phyloP scores from a whole-genome alignment of 345 rosid genomes.

The Boechera stricta region DNA sequence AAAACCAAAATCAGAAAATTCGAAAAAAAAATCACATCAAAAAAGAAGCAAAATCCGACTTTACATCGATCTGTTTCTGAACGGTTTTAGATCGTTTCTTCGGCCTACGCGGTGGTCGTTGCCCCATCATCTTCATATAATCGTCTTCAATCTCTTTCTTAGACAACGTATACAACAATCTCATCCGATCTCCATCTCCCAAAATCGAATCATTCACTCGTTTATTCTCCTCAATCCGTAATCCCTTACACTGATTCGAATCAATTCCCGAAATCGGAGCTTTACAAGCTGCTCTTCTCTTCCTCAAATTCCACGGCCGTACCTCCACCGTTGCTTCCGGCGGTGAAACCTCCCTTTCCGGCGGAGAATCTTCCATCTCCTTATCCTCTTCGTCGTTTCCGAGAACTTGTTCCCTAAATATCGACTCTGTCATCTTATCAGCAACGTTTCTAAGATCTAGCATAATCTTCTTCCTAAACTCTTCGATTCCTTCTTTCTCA shows the following conservation, averaged over 20 bases:
- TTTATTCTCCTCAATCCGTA: constrained; percentile 41
- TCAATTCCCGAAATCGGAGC: constrained; percentile 46
- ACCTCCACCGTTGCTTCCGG: constrained; percentile 46
- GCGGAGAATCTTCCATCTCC: background rate
- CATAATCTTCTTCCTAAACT: constrained; percentile 57
- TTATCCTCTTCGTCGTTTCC: constrained; percentile 10
- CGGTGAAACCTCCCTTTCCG: constrained; percentile 40
- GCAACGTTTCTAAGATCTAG: constrained; percentile 55
- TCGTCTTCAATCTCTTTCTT: constrained; percentile 83
- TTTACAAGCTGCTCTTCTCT: constrained; percentile 67
- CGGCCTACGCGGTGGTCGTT: constrained; percentile 67
- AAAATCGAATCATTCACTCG: constrained; percentile 42
- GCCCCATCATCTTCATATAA: constrained; percentile 55
- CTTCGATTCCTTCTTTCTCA: constrained; percentile 58
- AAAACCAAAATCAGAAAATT: background rate
- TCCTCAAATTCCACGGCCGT: constrained; percentile 85
- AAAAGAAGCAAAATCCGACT: constrained; percentile 21
- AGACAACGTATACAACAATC: constrained; percentile 53
- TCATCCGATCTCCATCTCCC: constrained; percentile 40
- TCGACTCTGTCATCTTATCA: constrained; percentile 49
- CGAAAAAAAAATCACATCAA: background rate
- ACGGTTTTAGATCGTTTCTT: constrained; percentile 67
- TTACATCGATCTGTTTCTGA: constrained; percentile 78
- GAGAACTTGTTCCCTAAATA: constrained; percentile 40
- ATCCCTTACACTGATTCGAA: constrained; percentile 16